Evolutionary conservation across 108 stramenopile genomes (phyloP).

Genomic region (Cyclotella baltica): DNA sequence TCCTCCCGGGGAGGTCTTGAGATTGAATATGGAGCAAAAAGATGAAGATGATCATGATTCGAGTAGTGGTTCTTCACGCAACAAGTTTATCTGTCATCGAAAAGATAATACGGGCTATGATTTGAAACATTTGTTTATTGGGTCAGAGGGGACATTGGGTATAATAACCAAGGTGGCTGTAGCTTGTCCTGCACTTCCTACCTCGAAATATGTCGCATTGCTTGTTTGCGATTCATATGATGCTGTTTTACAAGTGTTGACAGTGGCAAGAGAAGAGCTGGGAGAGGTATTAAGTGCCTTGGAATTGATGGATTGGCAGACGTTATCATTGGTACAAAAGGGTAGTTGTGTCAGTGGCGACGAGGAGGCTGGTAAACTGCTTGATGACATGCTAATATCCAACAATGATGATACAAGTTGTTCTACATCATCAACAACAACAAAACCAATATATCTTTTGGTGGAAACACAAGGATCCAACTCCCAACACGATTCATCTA

Average conservation of each 20-base stretch:
- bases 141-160: conserved; percentile 96
- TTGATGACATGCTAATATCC: conserved; percentile 14
- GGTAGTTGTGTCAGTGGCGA: conserved; percentile 6
- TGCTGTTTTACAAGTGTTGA: conserved; percentile 63
- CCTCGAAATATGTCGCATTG: conserved; percentile 76
- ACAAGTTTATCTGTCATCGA: no score
- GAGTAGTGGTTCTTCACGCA: no score
- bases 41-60: neutral
- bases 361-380: neutral
- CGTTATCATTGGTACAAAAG: conserved; percentile 63
- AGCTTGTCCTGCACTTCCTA: conserved; percentile 71
- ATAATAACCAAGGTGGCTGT: conserved; percentile 90
- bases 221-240: conserved; percentile 77
- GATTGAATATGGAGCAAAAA: conserved; percentile 51
- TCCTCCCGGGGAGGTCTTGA: conserved; percentile 84
- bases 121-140: conserved; percentile 95
- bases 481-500: conserved; percentile 79
- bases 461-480: conserved; percentile 93
- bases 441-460: conserved; percentile 71
- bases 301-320: conserved; percentile 88
- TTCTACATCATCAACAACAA: neutral
- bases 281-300: conserved; percentile 92
- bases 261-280: conserved; percentile 69
- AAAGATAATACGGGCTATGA: conserved; percentile 99
- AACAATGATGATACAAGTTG: neutral